Evolutionary conservation across 345 rosid species (phyloP).

Genomic region (Euphorbia peplus): DNA sequence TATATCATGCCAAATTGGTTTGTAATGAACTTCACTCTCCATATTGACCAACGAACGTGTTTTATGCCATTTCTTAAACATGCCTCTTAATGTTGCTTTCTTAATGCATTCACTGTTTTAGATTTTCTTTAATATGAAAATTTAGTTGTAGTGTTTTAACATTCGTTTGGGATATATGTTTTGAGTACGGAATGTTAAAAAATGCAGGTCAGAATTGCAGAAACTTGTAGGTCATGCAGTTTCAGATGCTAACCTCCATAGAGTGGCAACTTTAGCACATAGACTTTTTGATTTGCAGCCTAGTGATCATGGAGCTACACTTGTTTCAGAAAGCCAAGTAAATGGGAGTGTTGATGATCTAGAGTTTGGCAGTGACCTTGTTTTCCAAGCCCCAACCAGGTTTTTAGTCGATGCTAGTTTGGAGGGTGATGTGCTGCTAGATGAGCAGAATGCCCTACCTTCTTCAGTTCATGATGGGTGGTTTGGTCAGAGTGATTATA

Average conservation of each 20-base stretch:
- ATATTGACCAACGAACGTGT: background rate
- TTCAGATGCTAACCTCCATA: constrained; percentile 45
- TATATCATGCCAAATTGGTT: background rate
- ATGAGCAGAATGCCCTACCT: constrained; percentile 37
- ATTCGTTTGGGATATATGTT: background rate
- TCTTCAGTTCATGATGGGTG: constrained; percentile 42
- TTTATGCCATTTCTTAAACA: background rate
- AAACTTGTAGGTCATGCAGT: constrained; percentile 61
- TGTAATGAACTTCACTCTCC: background rate
- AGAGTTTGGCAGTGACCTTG: constrained; percentile 83
- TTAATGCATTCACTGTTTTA: background rate
- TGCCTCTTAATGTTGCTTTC: background rate
- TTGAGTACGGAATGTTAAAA: constrained; percentile 5
- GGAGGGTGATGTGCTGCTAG: constrained; percentile 46
- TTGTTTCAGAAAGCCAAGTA: constrained; percentile 33
- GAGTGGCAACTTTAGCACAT: constrained; percentile 53
- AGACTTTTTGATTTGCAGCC: constrained; percentile 63
- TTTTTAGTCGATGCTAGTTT: constrained; percentile 64
- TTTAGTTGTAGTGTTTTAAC: background rate
- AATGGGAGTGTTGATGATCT: constrained; percentile 37
- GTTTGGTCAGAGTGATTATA: constrained; percentile 38
- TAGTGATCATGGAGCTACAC: constrained; percentile 25
- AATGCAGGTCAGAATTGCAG: constrained; percentile 69
- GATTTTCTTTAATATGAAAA: background rate
- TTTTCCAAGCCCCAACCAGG: constrained; percentile 67